phyloP scores from a whole-genome alignment of 2,329 filamentous ascomycete genomes.

The Mollisiaceae sp. region DNA sequence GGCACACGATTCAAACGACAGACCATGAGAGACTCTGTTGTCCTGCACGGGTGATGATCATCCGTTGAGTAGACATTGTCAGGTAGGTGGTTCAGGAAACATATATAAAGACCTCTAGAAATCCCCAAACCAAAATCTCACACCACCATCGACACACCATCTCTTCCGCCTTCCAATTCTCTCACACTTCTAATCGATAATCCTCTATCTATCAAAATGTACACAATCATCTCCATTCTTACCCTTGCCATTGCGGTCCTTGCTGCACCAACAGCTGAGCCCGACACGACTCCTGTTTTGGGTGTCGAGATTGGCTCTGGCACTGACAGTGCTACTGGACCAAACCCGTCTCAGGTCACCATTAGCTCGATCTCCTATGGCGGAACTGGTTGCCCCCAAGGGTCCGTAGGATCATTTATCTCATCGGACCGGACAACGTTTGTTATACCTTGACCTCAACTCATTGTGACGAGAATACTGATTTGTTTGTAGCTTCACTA shows the following conservation, averaged over 20 bases:
- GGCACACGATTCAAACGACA: constrained; percentile 17
- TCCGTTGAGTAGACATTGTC: constrained; percentile 21
- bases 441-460: constrained; percentile 24
- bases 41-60: constrained; percentile 23
- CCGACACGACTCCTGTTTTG: constrained; percentile 24
- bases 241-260: constrained; percentile 32
- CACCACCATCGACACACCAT: constrained; percentile 22
- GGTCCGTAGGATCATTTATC: constrained; percentile 49
- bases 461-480: constrained; percentile 21
- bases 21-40: constrained; percentile 15
- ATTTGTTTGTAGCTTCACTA: constrained; percentile 46
- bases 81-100: constrained; percentile 15
- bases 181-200: background rate
- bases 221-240: constrained; percentile 28
- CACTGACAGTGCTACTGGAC: constrained; percentile 33
- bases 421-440: constrained; percentile 49
- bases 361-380: constrained; percentile 52
- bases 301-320: constrained; percentile 23
- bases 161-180: constrained; percentile 10
- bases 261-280: constrained; percentile 30
- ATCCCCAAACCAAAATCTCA: constrained; percentile 17
- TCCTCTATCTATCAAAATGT: constrained; percentile 27
- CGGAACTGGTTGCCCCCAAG: constrained; percentile 53
- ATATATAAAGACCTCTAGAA: constrained; percentile 28
- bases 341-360: constrained; percentile 45